Evolutionary conservation across 129 eudicot species (phyloP).

Genomic region (Apium graveolens): DNA sequence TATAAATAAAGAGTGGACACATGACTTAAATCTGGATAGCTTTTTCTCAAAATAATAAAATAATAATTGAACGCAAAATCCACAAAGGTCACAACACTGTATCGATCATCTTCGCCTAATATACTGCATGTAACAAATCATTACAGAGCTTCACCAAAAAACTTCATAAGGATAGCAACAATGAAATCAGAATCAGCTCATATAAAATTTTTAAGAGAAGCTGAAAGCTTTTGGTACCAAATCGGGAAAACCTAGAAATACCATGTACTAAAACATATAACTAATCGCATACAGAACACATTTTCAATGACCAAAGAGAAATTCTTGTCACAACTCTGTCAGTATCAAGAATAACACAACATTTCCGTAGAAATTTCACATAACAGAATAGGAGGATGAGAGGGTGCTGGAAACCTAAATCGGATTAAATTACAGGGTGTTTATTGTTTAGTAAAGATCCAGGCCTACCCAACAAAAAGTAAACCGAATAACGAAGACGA

Average conservation of each 20-base stretch:
- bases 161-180: not conserved
- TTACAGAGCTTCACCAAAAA: no score
- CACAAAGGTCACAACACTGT: not conserved
- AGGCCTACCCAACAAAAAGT: not conserved
- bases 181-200: no score
- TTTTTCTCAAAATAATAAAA: not conserved
- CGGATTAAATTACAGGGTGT: not conserved
- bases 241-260: not conserved
- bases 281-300: no score
- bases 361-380: no score
- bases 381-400: not conserved
- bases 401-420: not conserved
- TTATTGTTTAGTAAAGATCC: not conserved
- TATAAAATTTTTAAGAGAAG: not conserved
- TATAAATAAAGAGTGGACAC: slow-evolving; percentile 25
- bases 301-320: no score
- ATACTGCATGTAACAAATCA: no score
- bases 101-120: not conserved
- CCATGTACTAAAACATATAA: not conserved
- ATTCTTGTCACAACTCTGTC: not conserved
- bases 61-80: not conserved
- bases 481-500: not conserved
- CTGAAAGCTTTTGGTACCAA: not conserved
- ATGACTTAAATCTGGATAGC: slow-evolving; percentile 40
- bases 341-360: not conserved